These are phyloP conservation scores for Candida coquimbonensis DNA, from an alignment of 805 yeast species.

Conservation along the genomic window DNA sequence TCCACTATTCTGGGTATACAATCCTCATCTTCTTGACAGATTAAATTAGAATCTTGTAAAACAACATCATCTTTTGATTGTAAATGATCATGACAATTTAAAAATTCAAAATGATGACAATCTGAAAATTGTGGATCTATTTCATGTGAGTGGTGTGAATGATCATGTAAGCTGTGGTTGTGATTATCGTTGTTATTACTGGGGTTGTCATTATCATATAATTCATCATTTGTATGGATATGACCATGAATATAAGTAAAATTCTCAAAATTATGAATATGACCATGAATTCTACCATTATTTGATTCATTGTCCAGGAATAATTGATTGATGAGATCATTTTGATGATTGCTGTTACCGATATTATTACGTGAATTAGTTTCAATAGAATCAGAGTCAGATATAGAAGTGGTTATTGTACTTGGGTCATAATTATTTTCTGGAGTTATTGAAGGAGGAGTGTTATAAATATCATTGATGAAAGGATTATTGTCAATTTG, in stretches of 20 bases:
- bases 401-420: neutral
- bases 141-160: conserved; percentile 9
- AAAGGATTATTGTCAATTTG: neutral
- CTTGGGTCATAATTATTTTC: neutral
- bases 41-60: conserved; percentile 11
- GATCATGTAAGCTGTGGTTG: neutral
- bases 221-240: conserved; percentile 37
- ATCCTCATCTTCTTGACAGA: conserved; percentile 21
- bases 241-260: conserved; percentile 66
- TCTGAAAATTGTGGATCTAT: conserved; percentile 18
- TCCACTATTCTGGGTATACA: conserved; percentile 35
- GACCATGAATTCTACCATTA: conserved; percentile 62
- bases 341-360: too few relatives aligned
- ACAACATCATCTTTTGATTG: conserved; percentile 9
- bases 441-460: too few relatives aligned
- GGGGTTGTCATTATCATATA: neutral
- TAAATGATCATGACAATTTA: conserved; percentile 29
- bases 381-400: neutral
- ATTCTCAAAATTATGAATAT: conserved; percentile 54
- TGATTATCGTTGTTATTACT: neutral
- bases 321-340: neutral
- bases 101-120: conserved; percentile 35
- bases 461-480: neutral
- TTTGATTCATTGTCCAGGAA: conserved; percentile 2
- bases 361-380: neutral